Conservation (phyloP, 176 grass and related monocot species). For the Themeda triandra region DNA sequence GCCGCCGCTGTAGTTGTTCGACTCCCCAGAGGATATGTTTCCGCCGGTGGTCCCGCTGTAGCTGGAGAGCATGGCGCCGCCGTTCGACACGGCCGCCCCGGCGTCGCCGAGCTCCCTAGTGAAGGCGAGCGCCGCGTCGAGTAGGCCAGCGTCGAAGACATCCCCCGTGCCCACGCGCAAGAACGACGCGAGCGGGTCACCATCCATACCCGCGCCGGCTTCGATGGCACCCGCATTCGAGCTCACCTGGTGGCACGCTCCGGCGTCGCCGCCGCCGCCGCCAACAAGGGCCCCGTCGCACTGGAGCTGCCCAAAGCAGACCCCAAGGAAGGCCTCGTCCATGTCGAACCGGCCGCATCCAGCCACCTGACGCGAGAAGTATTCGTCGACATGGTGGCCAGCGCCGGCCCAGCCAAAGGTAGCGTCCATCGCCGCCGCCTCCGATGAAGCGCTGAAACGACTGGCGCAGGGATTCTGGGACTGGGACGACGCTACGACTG, state of each 20-base stretch:
- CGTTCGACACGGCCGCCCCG: conserved; percentile 24
- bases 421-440: conserved; percentile 27
- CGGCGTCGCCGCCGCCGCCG: background rate
- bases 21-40: conserved; percentile 81
- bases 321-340: conserved; percentile 43
- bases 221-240: background rate
- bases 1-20: conserved; percentile 46
- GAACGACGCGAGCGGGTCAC: conserved; percentile 19
- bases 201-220: background rate
- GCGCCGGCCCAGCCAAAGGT: conserved; percentile 37
- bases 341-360: conserved; percentile 30
- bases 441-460: background rate
- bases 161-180: conserved; percentile 24
- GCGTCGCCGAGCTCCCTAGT: conserved; percentile 16
- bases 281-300: background rate
- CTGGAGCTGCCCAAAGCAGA: conserved; percentile 44
- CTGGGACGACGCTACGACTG: conserved; percentile 23
- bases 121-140: conserved; percentile 39
- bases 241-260: background rate
- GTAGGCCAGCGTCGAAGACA: conserved; percentile 33
- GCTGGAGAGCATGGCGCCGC: conserved; percentile 44
- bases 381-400: conserved; percentile 29
- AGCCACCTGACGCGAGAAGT: conserved; percentile 23
- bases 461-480: conserved; percentile 41
- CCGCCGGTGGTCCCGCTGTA: conserved; percentile 47